Evolutionary conservation across 257 asterid genomes (phyloP), one percentile per base, ranked within the genome.

Genomic region (Rhazya stricta): DNA sequence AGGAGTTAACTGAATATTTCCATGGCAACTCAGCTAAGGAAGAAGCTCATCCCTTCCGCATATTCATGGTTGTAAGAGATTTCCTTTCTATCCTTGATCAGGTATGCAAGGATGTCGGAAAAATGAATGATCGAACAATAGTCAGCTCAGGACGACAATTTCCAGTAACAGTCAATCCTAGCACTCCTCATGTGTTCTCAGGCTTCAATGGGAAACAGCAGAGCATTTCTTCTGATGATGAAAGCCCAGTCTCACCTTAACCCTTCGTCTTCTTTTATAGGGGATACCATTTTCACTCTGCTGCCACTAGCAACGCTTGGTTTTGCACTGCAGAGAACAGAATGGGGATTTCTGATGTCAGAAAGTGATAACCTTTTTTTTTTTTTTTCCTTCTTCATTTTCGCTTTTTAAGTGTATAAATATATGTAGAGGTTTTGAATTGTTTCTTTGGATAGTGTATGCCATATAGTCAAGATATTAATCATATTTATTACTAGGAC

Each of bases 11-110:
- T 0, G 96, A 86, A 72, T 90, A 86, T 79, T 90, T 92, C 86
- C 92, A 90, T 73, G 98, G 98, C 1, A 85, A 83, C 81, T 88
- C 90, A 8, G 85, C 87, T 10, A 90, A 78, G 83, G 96, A 89
- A 80, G 97, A 89, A 79, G 89, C 98, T 81, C 94, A 66, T 54
- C 90, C 88, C 0, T 75, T 90, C 27, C 80, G 91, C 61, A 73
- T 92, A 48, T 92, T 90, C 79, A 77, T 82, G 86, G 89, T 92
- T 4, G 96, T 90, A n/a, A 77, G 87, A 71, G 98, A 91, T 72
- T 91, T 91, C 70, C 83, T 91, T 62, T 73, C 83, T 13, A 82
- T 80, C 60, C 93, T 91, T n/a, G 97, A 91, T 66, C 91, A 81
- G 45, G 96, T 88, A 5, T 89, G 96, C 81, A 91, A 86, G 86